phyloP scores from a whole-genome alignment of 2,329 filamentous ascomycete species.

The Monosporascus sp. region DNA sequence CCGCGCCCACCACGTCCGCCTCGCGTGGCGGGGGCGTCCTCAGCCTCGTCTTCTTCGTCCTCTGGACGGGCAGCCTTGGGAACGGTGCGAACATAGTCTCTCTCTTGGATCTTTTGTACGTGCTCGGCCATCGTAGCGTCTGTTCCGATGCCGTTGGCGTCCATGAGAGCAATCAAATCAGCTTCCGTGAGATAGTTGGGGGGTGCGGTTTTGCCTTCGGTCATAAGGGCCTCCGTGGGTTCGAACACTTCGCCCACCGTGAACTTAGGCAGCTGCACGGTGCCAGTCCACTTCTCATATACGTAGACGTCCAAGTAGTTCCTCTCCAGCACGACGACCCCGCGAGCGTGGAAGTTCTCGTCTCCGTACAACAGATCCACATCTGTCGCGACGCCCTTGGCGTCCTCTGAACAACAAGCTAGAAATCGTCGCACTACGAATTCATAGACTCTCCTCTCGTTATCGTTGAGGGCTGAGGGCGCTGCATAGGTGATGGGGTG shows the following conservation, averaged over 20 bases:
- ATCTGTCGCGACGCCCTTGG: slow-evolving; percentile 78
- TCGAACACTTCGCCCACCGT: slow-evolving; percentile 75
- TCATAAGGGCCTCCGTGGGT: slow-evolving; percentile 83
- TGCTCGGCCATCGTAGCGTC: slow-evolving; percentile 99
- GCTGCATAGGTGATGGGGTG: slow-evolving; percentile 87
- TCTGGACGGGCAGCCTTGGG: slow-evolving; percentile 36
- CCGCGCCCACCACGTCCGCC: slow-evolving; percentile 45
- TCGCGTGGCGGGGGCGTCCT: slow-evolving; percentile 32
- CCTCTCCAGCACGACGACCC: slow-evolving; percentile 76
- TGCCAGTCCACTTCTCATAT: slow-evolving; percentile 95
- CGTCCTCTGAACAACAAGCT: slow-evolving; percentile 93
- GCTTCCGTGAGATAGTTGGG: slow-evolving; percentile 90
- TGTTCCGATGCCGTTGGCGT: slow-evolving; percentile 96
- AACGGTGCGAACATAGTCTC: slow-evolving; percentile 73
- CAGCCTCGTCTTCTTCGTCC: slow-evolving; percentile 33
- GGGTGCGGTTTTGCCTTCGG: slow-evolving; percentile 81
- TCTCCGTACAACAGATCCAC: slow-evolving; percentile 80
- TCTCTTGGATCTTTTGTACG: slow-evolving; percentile 89
- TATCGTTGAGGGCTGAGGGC: slow-evolving; percentile 55
- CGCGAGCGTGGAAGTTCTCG: slow-evolving; percentile 77
- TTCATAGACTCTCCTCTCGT: slow-evolving; percentile 80
- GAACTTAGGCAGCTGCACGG: slow-evolving; percentile 75
- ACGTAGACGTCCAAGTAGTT: slow-evolving; percentile 96
- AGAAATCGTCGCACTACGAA: slow-evolving; percentile 89
- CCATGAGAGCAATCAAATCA: slow-evolving; percentile 93